Conservation (phyloP, 73 alveolate species). For the Halteria grandinella region DNA sequence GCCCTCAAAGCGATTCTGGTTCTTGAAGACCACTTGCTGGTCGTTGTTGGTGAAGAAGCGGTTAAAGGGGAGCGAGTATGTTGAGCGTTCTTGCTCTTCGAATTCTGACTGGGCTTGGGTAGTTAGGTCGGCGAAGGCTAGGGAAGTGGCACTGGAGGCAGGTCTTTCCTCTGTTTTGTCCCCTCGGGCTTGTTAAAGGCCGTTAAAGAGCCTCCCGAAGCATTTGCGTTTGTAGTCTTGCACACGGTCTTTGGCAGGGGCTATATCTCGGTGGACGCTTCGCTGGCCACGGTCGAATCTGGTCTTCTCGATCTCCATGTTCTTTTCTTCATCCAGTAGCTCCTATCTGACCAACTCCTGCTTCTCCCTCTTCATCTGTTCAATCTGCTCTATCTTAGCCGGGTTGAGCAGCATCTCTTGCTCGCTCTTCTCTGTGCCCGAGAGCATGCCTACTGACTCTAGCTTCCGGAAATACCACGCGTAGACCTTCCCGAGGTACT, state of each 20-base stretch:
- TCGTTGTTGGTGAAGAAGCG: constrained; percentile 55
- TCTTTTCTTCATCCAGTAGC: not conserved
- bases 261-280: constrained; percentile 20
- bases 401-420: constrained; percentile 33
- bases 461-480: constrained; percentile 35
- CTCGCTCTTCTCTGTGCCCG: constrained; percentile 6
- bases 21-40: constrained; percentile 46
- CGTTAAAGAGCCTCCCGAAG: constrained; percentile 8
- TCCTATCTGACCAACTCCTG: not conserved
- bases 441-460: constrained; percentile 29
- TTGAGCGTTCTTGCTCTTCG: constrained; percentile 39
- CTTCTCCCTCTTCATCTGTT: not conserved
- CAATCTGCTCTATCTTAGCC: constrained; percentile 4
- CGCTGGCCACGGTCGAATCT: constrained; percentile 24
- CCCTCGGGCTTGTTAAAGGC: no score
- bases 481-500: constrained; percentile 11
- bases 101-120: constrained; percentile 32
- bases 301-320: not conserved
- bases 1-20: constrained; percentile 54
- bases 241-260: constrained; percentile 44
- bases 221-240: constrained; percentile 22
- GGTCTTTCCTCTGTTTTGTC: constrained; percentile 26
- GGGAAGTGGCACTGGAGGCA: constrained; percentile 4
- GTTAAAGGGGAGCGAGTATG: constrained; percentile 53
- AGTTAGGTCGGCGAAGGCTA: constrained; percentile 32